phyloP scores from a whole-genome alignment of 192 early-diverging fungal species.

The Backusella westeae region DNA sequence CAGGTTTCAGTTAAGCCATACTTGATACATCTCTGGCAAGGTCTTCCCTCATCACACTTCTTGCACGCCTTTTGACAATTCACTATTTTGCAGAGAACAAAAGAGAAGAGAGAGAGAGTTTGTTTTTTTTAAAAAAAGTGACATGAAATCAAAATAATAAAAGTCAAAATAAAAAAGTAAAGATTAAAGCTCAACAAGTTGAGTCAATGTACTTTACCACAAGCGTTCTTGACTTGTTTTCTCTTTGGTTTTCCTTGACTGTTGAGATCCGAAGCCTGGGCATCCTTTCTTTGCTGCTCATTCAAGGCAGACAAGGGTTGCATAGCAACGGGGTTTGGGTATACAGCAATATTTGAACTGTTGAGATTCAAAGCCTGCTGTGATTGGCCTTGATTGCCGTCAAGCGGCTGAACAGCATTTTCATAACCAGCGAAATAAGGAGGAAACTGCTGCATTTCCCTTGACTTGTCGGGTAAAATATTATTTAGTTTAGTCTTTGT shows the following conservation, averaged over 20 bases:
- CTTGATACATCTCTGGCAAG: conserved; percentile 79
- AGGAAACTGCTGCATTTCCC: neutral
- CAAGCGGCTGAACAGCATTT: neutral
- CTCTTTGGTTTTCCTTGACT: conserved; percentile 40
- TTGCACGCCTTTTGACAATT: conserved; percentile 90
- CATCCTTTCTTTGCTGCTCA: conserved; percentile 20
- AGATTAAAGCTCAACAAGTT: conserved; percentile 4
- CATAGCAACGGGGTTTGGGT: neutral
- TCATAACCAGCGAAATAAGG: conserved; percentile 14
- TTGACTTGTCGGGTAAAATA: neutral
- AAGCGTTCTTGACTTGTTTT: conserved; percentile 87
- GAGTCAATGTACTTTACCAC: conserved; percentile 52
- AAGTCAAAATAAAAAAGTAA: neutral
- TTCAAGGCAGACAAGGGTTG: conserved; percentile 3
- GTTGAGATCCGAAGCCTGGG: neutral
- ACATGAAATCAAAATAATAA: neutral
- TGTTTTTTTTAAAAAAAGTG: neutral
- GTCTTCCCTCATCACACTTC: conserved; percentile 83
- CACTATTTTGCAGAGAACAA: conserved; percentile 33
- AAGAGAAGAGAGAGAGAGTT: neutral
- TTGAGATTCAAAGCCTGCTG: conserved; percentile 8
- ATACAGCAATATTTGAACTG: neutral
- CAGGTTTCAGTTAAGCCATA: conserved; percentile 66
- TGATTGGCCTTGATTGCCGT: neutral
- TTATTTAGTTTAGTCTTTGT: neutral